These are phyloP conservation scores for Spizellomyces punctatus DNA, from an alignment of 192 early-diverging fungal genomes.

Conservation along the genomic window DNA sequence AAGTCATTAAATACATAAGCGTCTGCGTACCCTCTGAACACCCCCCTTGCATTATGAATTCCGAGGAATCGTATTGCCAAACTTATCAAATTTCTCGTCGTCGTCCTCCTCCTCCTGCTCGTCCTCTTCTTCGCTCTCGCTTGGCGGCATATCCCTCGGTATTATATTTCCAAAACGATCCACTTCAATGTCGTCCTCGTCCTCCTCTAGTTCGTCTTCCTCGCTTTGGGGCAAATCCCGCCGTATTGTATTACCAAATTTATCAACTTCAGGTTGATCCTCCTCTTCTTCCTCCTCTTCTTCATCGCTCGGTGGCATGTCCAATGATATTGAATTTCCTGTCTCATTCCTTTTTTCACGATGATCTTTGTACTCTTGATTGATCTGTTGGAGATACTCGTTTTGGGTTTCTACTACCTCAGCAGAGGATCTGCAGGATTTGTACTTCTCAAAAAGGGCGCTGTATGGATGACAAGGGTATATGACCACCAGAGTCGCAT, in stretches of 20 bases:
- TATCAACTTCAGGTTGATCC: conserved; percentile 17
- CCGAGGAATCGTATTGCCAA: conserved; percentile 41
- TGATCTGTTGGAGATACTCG: conserved; percentile 76
- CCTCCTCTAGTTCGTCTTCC: conserved; percentile 51
- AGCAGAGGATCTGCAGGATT: conserved; percentile 70
- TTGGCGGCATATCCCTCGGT: not conserved
- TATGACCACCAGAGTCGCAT: not conserved
- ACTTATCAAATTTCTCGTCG: conserved; percentile 31
- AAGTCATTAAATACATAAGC: not conserved
- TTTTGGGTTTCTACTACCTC: conserved; percentile 78
- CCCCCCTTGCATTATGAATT: not conserved
- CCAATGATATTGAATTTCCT: not conserved
- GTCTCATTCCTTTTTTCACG: not conserved
- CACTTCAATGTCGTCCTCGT: conserved; percentile 31
- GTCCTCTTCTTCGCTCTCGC: conserved; percentile 16
- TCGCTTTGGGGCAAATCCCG: conserved; percentile 10
- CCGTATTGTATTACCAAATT: conserved; percentile 17
- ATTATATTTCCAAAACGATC: conserved; percentile 44
- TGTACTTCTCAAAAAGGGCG: conserved; percentile 74
- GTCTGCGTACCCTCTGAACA: not conserved
- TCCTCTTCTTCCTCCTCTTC: conserved; percentile 25
- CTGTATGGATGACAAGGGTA: conserved; percentile 33
- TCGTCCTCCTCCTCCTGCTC: conserved; percentile 19
- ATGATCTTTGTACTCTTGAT: conserved; percentile 60
- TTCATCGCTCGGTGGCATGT: conserved; percentile 16